Base-by-base conservation (phyloP, 2,329 filamentous ascomycete genomes). In the Pseudopithomyces chartarum region DNA sequence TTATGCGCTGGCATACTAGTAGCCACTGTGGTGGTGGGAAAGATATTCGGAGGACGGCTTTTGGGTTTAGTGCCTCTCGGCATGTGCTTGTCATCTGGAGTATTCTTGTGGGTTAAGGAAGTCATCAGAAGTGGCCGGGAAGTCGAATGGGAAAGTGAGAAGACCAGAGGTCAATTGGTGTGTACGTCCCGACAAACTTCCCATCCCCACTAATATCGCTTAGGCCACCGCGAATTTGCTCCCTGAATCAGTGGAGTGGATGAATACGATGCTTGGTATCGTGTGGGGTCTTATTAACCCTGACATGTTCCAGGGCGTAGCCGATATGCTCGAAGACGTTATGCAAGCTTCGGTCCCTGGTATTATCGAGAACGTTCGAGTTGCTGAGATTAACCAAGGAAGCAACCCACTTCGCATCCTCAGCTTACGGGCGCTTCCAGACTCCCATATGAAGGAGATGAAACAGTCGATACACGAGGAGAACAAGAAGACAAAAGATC, bases 281-380 rank as follows among this genome's bases (percentile, higher is more conserved):
- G 83, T 95, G 42, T 99, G 95, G 95, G 90, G 91, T 0, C 80
- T 98, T 3, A 88, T 97, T 61, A 96, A 98, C 69, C 94, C 95
- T 0, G 94, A 98, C 42, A 96, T 98, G 90, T 95, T 99, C 74
- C 81, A 86, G n/a, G 86, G 86, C 6, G 85, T 97, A 8, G 93
- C 93, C n/a, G 95, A 98, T 71, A 97, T 91, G 12, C 84, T 95
- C 6, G 91, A 95, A 77, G 94, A 98, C 73, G 90, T 98, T 63
- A 98, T 98, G 94, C 92, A 96, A 73, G 94, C 93, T 19, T 97
- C 92, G 0, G 90, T 97, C 0, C 95, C 95, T 0, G 87, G 90
- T 1, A 80, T 98, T 38, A 92, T 99, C 62, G 93, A 98, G 74
- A 95, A 97, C 63, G 92, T 99, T 44, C 90, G 94, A 63, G 91